These are phyloP conservation scores for Cyathus striatus DNA, from an alignment of 768 basidiomycete species.

Conservation along the genomic window DNA sequence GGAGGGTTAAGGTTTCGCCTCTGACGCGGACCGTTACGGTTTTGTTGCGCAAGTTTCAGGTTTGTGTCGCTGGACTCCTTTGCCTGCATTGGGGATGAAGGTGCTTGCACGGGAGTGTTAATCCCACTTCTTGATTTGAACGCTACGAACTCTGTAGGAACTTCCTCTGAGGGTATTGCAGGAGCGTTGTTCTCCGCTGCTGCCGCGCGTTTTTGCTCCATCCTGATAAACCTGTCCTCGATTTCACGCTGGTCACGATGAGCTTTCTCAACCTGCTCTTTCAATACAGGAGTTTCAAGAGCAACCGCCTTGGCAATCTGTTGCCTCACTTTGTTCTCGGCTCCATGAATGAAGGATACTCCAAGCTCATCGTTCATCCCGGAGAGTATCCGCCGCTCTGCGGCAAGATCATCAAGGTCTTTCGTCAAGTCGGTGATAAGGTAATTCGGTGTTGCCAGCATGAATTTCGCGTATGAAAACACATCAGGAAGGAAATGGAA, in stretches of 20 bases:
- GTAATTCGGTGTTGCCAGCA: slow-evolving; percentile 90
- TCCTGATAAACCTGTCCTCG: slow-evolving; percentile 32
- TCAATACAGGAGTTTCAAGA: slow-evolving; percentile 65
- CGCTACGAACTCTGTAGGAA: slow-evolving; percentile 57
- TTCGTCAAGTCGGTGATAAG: slow-evolving; percentile 67
- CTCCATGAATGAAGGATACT: slow-evolving; percentile 73
- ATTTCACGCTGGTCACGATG: slow-evolving; percentile 52
- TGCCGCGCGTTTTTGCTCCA: slow-evolving; percentile 21
- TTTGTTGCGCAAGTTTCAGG: slow-evolving; percentile 15
- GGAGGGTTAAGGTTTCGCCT: slow-evolving; percentile 82
- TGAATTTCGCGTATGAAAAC: slow-evolving; percentile 83
- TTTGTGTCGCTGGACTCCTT: slow-evolving; percentile 1
- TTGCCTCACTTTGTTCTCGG: slow-evolving; percentile 67
- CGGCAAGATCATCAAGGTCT: slow-evolving; percentile 68
- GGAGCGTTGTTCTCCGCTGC: too few species aligned
- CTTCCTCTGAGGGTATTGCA: slow-evolving; percentile 22
- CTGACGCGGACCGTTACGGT: slow-evolving; percentile 46
- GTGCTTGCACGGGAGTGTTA: slow-evolving; percentile 7
- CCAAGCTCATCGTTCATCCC: slow-evolving; percentile 74
- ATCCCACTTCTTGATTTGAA: slow-evolving; percentile 22
- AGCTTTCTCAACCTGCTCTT: slow-evolving; percentile 59
- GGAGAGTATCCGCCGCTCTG: slow-evolving; percentile 64
- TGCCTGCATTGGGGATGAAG: slow-evolving; percentile 5
- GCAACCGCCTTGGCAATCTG: slow-evolving; percentile 79
- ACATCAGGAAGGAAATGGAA: slow-evolving; percentile 97